phyloP scores from a whole-genome alignment of 306 rosid genomes.

The Dicorynia guianensis region DNA sequence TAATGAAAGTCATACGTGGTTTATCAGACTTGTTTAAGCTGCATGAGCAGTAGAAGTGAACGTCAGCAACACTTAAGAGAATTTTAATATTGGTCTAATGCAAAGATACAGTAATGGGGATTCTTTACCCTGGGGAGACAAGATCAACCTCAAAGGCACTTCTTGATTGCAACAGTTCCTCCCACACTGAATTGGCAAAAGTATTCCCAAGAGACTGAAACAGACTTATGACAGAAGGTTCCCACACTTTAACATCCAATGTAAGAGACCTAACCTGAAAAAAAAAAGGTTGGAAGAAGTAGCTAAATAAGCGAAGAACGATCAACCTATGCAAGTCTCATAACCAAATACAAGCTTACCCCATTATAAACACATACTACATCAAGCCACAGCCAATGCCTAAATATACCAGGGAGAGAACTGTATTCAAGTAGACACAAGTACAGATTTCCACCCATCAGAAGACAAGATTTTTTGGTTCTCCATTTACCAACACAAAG shows the following conservation, averaged over 20 bases:
- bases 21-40: slow-evolving; percentile 84
- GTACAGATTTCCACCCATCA: background rate
- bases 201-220: slow-evolving; percentile 97
- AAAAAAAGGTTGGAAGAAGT: slow-evolving; percentile 37
- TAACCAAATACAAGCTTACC: slow-evolving; percentile 25
- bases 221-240: slow-evolving; percentile 91
- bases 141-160: slow-evolving; percentile 90
- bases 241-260: slow-evolving; percentile 99
- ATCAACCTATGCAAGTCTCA: slow-evolving; percentile 29
- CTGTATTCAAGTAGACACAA: background rate
- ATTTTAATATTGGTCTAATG: slow-evolving; percentile 1
- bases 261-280: slow-evolving; percentile 96
- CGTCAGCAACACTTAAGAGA: slow-evolving; percentile 46
- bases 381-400: background rate
- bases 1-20: slow-evolving; percentile 61
- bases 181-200: slow-evolving; percentile 98
- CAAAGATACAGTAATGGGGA: slow-evolving; percentile 42
- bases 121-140: slow-evolving; percentile 82
- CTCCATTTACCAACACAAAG: slow-evolving; percentile 3
- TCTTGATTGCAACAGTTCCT: slow-evolving; percentile 94
- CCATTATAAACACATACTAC: background rate
- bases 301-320: slow-evolving; percentile 23
- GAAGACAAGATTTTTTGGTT: slow-evolving; percentile 18
- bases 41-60: slow-evolving; percentile 51
- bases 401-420: slow-evolving; percentile 5